Evolutionary conservation across 441 rosid genomes (phyloP), one percentile per base, ranked within the genome.

Genomic region (Iberis amara): DNA sequence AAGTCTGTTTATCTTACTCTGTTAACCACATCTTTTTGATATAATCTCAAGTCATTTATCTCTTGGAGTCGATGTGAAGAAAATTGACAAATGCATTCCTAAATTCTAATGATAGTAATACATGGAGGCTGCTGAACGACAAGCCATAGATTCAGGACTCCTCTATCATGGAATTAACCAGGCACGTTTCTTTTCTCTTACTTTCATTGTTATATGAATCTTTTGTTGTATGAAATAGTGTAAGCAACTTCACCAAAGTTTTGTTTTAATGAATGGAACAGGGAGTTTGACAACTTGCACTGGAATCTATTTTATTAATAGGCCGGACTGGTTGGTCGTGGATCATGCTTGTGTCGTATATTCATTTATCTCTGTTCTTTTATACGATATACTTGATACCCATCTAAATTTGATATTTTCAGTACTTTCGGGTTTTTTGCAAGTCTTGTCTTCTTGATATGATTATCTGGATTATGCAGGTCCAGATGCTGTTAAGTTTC

Each of bases 271-370:
- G 51, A 48, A 28, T 71, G 59, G 35, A 49, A 50, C 75, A 83
- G 91, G 85, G 91, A 55, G 78, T n/a, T n/a, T n/a, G n/a, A n/a
- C n/a, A n/a, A n/a, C 78, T 66, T 41, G 77, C 24, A 27, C 78
- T 46, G 91, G 91, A 47, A 66, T 83, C 54, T 80, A 72, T 57
- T 80, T 78, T 56, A 65, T 83, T 12, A 83, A 78, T 61, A 71
- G 85, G 62, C 91, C 87, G 9, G 91, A 83, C 61, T 83, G 91
- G 91, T 15, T 78, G 56, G 70, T 80, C 40, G 78, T 68, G 38
- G 87, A 83, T 70, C 91, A 83, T 76, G 87, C 91, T 39, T 83
- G 87, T 62, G 68, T 85, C 6, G 91, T 87, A 6, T 83, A 76
- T 66, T 83, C 91, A 35, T 78, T 69, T 50, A 62, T 78, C 47